Conservation (phyloP, 2,329 filamentous ascomycete species). For the Alternaria panax region DNA sequence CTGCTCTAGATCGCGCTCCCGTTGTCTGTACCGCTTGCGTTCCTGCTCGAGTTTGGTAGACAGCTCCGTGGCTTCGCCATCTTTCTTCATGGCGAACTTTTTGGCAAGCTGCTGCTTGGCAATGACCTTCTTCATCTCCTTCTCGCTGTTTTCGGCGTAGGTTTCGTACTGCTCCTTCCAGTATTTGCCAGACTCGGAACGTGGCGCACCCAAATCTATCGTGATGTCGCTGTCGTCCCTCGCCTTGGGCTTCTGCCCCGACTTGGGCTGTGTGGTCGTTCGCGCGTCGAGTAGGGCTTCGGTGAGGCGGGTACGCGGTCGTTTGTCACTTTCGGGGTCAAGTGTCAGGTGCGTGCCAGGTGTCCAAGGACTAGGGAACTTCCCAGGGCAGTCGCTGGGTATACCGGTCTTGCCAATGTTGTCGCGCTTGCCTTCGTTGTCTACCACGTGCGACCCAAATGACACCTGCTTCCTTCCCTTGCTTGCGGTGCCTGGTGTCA, state of each 20-base stretch:
- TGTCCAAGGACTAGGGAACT: constrained; percentile 62
- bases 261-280: constrained; percentile 47
- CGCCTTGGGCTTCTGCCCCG: constrained; percentile 42
- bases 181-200: constrained; percentile 77
- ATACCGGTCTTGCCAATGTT: constrained; percentile 56
- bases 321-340: constrained; percentile 39
- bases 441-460: constrained; percentile 64
- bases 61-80: constrained; percentile 72
- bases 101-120: constrained; percentile 82
- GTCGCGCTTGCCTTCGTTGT: constrained; percentile 62
- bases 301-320: constrained; percentile 53
- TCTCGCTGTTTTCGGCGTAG: constrained; percentile 75
- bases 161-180: constrained; percentile 81
- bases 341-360: constrained; percentile 48
- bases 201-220: constrained; percentile 74
- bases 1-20: constrained; percentile 70
- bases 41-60: constrained; percentile 72
- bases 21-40: constrained; percentile 67
- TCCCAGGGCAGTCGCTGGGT: constrained; percentile 56
- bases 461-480: constrained; percentile 67
- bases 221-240: constrained; percentile 68
- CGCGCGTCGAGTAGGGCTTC: constrained; percentile 55
- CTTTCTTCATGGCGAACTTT: constrained; percentile 79
- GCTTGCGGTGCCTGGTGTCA: constrained; percentile 66
- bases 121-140: constrained; percentile 78